phyloP scores from a whole-genome alignment of 2,329 filamentous ascomycete species.

The Fusarium brevicatenulatum region DNA sequence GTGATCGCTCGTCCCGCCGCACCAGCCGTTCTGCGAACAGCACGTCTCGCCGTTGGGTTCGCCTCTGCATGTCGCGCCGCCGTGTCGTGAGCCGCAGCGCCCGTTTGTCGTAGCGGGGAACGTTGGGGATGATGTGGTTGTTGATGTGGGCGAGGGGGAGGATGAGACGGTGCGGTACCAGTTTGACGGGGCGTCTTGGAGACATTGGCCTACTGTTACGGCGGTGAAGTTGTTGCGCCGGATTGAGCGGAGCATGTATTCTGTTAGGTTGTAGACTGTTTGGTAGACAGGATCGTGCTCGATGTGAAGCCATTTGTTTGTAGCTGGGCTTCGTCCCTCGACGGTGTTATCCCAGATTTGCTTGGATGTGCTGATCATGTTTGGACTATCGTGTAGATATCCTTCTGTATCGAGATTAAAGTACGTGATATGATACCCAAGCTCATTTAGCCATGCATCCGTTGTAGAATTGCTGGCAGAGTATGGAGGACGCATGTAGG shows the following conservation, averaged over 20 bases:
- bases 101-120: constrained; percentile 39
- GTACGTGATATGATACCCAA: constrained; percentile 69
- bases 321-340: constrained; percentile 45
- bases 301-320: constrained; percentile 60
- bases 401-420: constrained; percentile 71
- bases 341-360: constrained; percentile 50
- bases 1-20: constrained; percentile 53
- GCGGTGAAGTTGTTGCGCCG: constrained; percentile 53
- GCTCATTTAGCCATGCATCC: constrained; percentile 51
- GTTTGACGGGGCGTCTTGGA: constrained; percentile 60
- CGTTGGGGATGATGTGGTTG: constrained; percentile 17
- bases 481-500: constrained; percentile 59
- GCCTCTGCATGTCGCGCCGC: constrained; percentile 33
- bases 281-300: constrained; percentile 62
- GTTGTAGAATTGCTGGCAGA: constrained; percentile 56
- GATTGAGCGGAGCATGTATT: constrained; percentile 55
- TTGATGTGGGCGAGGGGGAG: not conserved
- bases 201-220: constrained; percentile 63
- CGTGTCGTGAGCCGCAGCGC: constrained; percentile 39
- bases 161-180: constrained; percentile 59
- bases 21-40: constrained; percentile 45
- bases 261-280: constrained; percentile 55
- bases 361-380: constrained; percentile 59
- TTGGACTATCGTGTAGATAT: constrained; percentile 62
- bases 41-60: constrained; percentile 34